Percentiles rank a stretch among this genome's conserved stretches.
Conservation (phyloP, 139 green algal genomes). For the Coccomyxa sp. region DNA sequence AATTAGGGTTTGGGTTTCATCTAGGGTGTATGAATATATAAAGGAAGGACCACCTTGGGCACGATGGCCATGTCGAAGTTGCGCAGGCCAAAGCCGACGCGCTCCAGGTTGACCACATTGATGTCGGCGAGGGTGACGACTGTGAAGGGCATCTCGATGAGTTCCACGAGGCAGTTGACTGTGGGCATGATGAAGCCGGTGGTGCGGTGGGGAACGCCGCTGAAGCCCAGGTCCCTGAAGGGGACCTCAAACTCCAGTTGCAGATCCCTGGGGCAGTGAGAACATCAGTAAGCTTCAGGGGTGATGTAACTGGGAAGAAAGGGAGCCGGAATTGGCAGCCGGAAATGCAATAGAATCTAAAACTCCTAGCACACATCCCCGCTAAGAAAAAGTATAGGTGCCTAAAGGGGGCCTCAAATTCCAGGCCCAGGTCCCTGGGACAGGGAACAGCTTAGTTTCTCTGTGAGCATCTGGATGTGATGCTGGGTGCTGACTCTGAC, state of each 20-base stretch:
- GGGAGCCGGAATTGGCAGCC: too few relatives aligned
- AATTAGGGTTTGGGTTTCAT: too few relatives aligned
- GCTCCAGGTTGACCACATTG: constrained; percentile 96
- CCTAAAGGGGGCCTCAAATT: constrained; percentile 97
- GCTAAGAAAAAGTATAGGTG: too few relatives aligned
- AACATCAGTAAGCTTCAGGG: background rate
- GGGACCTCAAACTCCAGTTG: constrained; percentile 97
- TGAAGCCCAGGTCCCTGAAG: constrained; percentile 94
- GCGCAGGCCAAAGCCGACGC: constrained; percentile 96
- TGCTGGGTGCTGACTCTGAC: too few relatives aligned
- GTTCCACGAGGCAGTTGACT: constrained; percentile 96
- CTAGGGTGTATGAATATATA: too few relatives aligned
- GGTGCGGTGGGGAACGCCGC: constrained; percentile 77
- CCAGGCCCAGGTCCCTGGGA: constrained; percentile 60
- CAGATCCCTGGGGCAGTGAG: constrained; percentile 45
- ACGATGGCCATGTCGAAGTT: constrained; percentile 99
- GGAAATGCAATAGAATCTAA: too few relatives aligned
- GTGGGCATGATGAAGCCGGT: constrained; percentile 87
- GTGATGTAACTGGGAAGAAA: too few relatives aligned
- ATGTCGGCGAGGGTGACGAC: constrained; percentile 82
- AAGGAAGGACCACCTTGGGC: constrained; percentile 70
- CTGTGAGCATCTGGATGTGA: too few relatives aligned
- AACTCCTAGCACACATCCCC: too few relatives aligned
- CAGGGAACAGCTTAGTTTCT: too few relatives aligned
- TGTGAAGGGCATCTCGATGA: constrained; percentile 93